These are phyloP conservation scores for Bombardia bombarda DNA, from an alignment of 495 filamentous ascomycete species.

Conservation along the genomic window DNA sequence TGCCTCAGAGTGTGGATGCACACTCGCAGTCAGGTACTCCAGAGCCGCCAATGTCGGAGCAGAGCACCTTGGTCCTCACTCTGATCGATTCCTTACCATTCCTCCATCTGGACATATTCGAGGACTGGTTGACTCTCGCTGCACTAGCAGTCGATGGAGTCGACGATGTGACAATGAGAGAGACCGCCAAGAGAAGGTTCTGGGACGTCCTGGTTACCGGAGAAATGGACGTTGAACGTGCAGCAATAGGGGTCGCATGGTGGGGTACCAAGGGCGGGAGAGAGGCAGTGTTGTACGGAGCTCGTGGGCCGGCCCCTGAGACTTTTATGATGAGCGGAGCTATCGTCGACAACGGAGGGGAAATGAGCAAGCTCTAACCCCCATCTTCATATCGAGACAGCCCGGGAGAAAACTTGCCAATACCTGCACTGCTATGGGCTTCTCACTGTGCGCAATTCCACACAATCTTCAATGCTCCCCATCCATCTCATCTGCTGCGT, in stretches of 20 bases:
- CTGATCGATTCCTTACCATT: constrained; percentile 77
- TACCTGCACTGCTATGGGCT: background rate
- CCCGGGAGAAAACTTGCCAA: background rate
- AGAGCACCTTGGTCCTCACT: constrained; percentile 70
- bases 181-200: constrained; percentile 62
- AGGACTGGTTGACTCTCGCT: constrained; percentile 55
- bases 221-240: constrained; percentile 87
- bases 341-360: constrained; percentile 11
- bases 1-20: constrained; percentile 22
- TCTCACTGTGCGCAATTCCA: no score
- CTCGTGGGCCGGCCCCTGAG: constrained; percentile 5
- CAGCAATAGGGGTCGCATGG: constrained; percentile 77
- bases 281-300: constrained; percentile 27
- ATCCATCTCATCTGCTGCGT: no score
- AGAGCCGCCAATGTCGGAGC: constrained; percentile 54
- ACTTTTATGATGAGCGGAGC: constrained; percentile 40
- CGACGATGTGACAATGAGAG: constrained; percentile 51
- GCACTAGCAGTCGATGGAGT: constrained; percentile 62
- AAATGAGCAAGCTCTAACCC: constrained; percentile 1
- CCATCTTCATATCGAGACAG: no score
- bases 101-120: constrained; percentile 58
- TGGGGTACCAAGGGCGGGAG: constrained; percentile 53
- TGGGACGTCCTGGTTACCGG: constrained; percentile 79
- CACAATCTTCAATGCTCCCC: no score
- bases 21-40: constrained; percentile 14